Evolutionary conservation across 441 rosid genomes (phyloP).

Genomic region (Sinapis alba): DNA sequence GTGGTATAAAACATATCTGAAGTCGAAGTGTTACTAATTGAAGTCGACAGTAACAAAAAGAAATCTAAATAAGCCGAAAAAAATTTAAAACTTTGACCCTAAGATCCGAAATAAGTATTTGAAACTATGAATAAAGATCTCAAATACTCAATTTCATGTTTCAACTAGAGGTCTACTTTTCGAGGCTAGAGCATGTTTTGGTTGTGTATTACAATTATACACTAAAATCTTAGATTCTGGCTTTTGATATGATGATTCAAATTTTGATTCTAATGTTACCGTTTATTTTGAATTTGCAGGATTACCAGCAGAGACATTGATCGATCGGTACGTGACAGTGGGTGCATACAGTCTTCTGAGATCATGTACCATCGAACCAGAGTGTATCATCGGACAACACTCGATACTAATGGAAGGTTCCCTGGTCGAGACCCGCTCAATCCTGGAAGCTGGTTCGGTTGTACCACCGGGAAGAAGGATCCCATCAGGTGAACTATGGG

Average conservation of each 20-base stretch:
- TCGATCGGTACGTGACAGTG: conserved; percentile 79
- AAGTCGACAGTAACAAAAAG: too few species aligned
- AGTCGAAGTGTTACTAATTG: too few species aligned
- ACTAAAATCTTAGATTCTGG: conserved; percentile 1
- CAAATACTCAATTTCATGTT: neutral
- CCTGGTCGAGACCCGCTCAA: conserved; percentile 79
- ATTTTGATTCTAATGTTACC: neutral
- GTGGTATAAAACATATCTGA: too few species aligned
- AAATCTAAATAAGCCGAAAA: neutral
- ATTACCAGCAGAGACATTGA: conserved; percentile 77
- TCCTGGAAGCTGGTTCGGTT: conserved; percentile 90
- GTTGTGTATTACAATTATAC: neutral
- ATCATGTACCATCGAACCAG: conserved; percentile 91
- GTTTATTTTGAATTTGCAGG: conserved; percentile 46
- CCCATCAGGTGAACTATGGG: conserved; percentile 91
- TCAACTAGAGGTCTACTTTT: neutral
- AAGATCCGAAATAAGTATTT: neutral
- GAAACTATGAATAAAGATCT: neutral
- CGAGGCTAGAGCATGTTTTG: neutral
- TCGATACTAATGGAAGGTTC: conserved; percentile 96
- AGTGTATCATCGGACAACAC: conserved; percentile 86
- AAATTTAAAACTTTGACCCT: neutral
- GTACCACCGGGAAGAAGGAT: conserved; percentile 91
- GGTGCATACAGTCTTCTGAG: conserved; percentile 81
- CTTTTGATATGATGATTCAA: neutral